Conservation (phyloP, 2,329 filamentous ascomycete species). For the Cephalotrichum gorgonifer region DNA sequence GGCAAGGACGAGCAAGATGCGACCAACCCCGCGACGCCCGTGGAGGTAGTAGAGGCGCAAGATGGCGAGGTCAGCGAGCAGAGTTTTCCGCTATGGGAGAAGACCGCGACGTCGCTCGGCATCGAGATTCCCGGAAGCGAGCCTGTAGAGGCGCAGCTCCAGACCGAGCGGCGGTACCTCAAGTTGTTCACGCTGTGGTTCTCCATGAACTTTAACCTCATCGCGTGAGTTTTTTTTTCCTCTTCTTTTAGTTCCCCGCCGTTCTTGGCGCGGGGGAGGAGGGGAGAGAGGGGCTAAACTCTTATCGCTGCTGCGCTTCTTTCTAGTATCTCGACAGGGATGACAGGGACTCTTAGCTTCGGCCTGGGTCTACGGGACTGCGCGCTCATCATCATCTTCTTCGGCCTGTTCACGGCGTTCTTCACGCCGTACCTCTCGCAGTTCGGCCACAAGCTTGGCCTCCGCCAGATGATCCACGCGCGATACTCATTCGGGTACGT, state of each 20-base stretch:
- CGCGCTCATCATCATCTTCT: slow-evolving; percentile 35
- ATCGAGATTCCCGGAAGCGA: slow-evolving; percentile 19
- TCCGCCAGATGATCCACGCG: slow-evolving; percentile 36
- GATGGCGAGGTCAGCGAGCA: too few relatives aligned
- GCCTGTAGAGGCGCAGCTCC: slow-evolving; percentile 17
- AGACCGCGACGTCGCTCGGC: slow-evolving; percentile 4
- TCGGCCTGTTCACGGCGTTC: slow-evolving; percentile 28
- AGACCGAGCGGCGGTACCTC: slow-evolving; percentile 18
- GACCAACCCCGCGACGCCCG: too few relatives aligned
- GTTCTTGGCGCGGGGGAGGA: not conserved
- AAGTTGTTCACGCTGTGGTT: slow-evolving; percentile 21
- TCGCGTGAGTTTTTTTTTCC: slow-evolving; percentile 15
- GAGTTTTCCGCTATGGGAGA: not conserved
- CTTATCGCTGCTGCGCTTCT: not conserved
- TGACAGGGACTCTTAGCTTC: slow-evolving; percentile 30
- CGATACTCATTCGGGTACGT: slow-evolving; percentile 19
- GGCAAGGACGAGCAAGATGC: too few relatives aligned
- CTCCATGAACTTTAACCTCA: slow-evolving; percentile 19
- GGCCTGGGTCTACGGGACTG: slow-evolving; percentile 30
- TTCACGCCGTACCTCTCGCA: slow-evolving; percentile 28
- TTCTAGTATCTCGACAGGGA: slow-evolving; percentile 27
- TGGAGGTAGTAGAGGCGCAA: too few relatives aligned
- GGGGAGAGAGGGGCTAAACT: not conserved
- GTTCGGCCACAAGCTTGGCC: slow-evolving; percentile 31
- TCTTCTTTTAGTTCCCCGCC: not conserved